Evolutionary conservation across 495 filamentous ascomycete species (phyloP), one percentile per base, ranked within the genome.

Genomic region (Neurospora sp.): DNA sequence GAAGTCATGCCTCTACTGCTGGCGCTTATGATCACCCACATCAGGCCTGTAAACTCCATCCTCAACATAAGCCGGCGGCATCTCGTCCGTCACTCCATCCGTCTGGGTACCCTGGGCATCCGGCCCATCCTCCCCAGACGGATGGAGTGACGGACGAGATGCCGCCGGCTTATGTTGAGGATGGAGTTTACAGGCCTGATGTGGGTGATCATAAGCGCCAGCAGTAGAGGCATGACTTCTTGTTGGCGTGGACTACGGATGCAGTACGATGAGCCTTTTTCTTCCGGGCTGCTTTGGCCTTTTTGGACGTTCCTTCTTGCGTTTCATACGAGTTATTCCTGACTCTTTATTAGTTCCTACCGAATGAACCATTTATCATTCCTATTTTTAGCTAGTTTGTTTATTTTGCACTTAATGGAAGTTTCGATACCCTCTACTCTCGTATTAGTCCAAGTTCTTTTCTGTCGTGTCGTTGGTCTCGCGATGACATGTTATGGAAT

Each of bases 111-210:
- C 53, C 71, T 53, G 73, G 75, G 16, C 73, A 75, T 40, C 66
- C 74, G 41, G 38, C 69, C 0, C 70, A 73, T 5, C 22, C 31
- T 10, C 37, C 41, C 3, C 72, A 69, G 10, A 72, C 70, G 1
- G 59, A 40, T 16, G 72, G 53, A 3, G 53, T 61, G 12, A 61
- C 53, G 18, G 78, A 78, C 6, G 46, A 53, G 11, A 12, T 76
- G 42, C 78, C 78, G 27, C 78, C 78, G 18, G 78, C 78, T n/a
- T 79, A 79, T 71, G 76, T 70, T 0, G 75, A 75, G 27, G 73
- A 78, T 4, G 74, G 71, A 8, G 42, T 70, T 6, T 66, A 70
- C 38, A 53, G 68, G 12, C 53, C 61, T n/a, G 70, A 35, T 1
- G 72, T 59, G 11, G 70, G 66, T 5, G 76, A 79, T 68, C 20